Evolutionary conservation across 352 stramenopile species (phyloP), one percentile per base, ranked within the genome.

Genomic region (Globisporangium mamillatum): DNA sequence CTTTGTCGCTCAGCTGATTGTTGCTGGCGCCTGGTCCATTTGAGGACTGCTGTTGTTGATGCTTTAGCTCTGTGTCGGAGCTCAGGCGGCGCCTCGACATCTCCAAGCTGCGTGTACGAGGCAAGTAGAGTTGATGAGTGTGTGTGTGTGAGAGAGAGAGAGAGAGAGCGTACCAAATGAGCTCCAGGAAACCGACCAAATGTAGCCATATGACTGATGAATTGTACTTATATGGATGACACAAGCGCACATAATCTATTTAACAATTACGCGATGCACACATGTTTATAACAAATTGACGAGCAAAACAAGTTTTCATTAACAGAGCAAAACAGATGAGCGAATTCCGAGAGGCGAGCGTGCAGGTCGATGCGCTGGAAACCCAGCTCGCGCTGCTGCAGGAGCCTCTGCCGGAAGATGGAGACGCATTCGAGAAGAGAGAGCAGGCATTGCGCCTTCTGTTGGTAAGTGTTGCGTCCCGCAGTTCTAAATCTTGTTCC

Each of bases 291-390:
- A 20, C 38, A 46, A 20, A 4, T 7, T 46, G 38, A 46, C 38
- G 38, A 46, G 12, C 34, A 46, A 16, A 36, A 36, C 38, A 18
- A 46, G 3, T 20, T 44, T 12, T 44, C 36, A 44, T 16, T 18
- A 9, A 44, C 5, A 8, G 14, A 57, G 10, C 16, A 20, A 5
- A n/a, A 46, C 65, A 60, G 4, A 92, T 92, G 84, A 80, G 73
- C 48, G 84, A 92, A 67, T 85, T 88, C 59, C 72, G 78, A 62
- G 71, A 75, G 63, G 84, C 79, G 36, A 73, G 59, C 4, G 62
- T 69, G 7, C 66, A 75, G 6, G 70, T 92, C 44, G 80, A 75
- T 18, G 74, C 69, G 58, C 75, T 92, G 12, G 79, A 86, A 46
- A 59, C 63, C 65, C 70, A 63, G 50, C 60, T 89, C 38, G 69